These are phyloP conservation scores for Colletotrichum liriopes DNA, from an alignment of 2,329 filamentous ascomycete genomes.

Conservation along the genomic window DNA sequence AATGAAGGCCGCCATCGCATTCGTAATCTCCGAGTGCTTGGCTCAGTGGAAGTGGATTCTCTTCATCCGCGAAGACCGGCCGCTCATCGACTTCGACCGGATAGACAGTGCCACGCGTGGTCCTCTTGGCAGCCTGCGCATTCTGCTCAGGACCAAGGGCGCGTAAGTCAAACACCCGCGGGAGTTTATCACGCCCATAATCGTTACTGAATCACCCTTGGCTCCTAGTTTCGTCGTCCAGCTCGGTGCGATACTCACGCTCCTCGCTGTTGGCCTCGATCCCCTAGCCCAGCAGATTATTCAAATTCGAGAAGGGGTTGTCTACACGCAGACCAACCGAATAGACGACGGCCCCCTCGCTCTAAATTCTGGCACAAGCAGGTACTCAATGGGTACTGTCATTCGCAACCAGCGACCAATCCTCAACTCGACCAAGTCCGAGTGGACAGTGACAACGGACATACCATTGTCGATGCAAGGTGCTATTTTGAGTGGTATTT, in stretches of 20 bases:
- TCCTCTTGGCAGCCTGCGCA: neutral
- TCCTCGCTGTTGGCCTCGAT: conserved; percentile 24
- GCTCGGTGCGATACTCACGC: conserved; percentile 19
- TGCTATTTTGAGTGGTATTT: conserved; percentile 37
- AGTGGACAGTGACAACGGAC: neutral
- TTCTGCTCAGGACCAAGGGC: neutral
- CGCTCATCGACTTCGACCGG: conserved; percentile 30
- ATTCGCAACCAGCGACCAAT: neutral
- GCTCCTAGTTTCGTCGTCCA: neutral
- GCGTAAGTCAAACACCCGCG: neutral
- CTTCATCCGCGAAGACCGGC: neutral
- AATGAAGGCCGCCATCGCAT: conserved; percentile 1
- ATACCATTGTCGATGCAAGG: conserved; percentile 14
- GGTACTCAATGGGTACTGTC: conserved; percentile 1
- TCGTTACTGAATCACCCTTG: neutral
- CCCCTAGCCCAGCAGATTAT: conserved; percentile 28
- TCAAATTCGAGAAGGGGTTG: neutral
- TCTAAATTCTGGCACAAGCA: neutral
- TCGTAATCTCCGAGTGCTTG: conserved; percentile 18
- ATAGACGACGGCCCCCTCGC: neutral
- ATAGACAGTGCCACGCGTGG: conserved; percentile 12
- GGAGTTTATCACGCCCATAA: neutral
- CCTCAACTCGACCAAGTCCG: neutral
- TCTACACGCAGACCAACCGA: conserved; percentile 8
- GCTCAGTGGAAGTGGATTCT: conserved; percentile 38